Evolutionary conservation across 1,139 yeast genomes (phyloP).

Genomic region (Blastobotrys illinoisensis): DNA sequence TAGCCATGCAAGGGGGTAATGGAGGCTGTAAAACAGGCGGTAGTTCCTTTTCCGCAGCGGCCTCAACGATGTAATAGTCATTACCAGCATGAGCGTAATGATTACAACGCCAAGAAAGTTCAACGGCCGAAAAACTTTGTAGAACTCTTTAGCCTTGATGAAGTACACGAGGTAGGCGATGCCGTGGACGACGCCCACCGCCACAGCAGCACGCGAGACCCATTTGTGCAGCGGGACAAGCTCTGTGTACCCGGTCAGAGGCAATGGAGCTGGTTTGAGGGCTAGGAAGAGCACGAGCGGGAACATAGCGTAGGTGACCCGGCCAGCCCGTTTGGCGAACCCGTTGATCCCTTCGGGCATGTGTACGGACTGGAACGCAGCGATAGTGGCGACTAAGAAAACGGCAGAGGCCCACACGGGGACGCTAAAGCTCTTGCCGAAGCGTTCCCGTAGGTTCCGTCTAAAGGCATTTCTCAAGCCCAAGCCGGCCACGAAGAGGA

Average conservation of each 20-base stretch:
- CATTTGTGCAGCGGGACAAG: constrained; percentile 67
- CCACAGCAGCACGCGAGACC: constrained; percentile 62
- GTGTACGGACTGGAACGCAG: constrained; percentile 19
- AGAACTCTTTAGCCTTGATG: constrained; percentile 34
- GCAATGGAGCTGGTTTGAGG: constrained; percentile 55
- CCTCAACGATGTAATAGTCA: constrained; percentile 52
- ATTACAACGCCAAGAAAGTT: constrained; percentile 64
- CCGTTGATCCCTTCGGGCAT: constrained; percentile 18
- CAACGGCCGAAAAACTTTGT: constrained; percentile 40
- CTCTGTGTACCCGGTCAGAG: constrained; percentile 51
- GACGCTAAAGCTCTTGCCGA: constrained; percentile 20
- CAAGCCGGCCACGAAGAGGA: constrained; percentile 25
- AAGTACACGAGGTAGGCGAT: constrained; percentile 49
- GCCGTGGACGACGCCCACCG: constrained; percentile 51
- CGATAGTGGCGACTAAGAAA: constrained; percentile 35
- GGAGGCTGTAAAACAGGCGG: constrained; percentile 57
- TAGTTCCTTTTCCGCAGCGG: constrained; percentile 52
- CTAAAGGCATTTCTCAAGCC: constrained; percentile 19
- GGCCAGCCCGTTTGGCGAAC: constrained; percentile 38
- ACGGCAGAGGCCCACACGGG: constrained; percentile 33
- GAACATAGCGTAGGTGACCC: constrained; percentile 59
- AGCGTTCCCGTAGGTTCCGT: constrained; percentile 28
- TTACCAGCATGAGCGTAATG: constrained; percentile 38
- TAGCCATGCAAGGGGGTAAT: constrained; percentile 63
- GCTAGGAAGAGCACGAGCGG: constrained; percentile 62